Base-by-base conservation (phyloP, 2,329 filamentous ascomycete genomes). In the Beauveria sp. region DNA sequence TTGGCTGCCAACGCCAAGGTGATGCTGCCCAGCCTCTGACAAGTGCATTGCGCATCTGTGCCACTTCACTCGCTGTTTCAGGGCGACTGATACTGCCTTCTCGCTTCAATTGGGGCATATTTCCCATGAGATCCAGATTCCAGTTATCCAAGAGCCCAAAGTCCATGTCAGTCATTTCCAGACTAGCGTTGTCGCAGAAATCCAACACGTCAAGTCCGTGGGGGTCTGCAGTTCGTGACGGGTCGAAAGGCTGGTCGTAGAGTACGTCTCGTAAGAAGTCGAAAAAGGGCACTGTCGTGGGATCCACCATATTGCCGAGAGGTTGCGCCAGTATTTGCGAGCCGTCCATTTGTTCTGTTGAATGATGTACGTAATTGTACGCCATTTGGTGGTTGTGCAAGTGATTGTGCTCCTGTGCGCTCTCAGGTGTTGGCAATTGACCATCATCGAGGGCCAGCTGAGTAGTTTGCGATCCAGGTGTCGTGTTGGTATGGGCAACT, bases 81-180 rank as follows among this genome's bases (percentile, higher is more conserved):
- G 72, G 67, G 62, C 62, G 70, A 40, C 61, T 64, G 1, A 66
- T 65, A 28, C 48, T 58, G 2, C 48, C 54, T 31, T 70, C 64
- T 54, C 69, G 67, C 49, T 61, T 69, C 7, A 24, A 38, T 3
- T 40, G 53, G 16, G 38, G 49, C 5, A 51, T 40, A 10, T 52
- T 46, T 46, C 61, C 61, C 18, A 72, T 63, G 12, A 73, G 71
- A 34, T 79, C 78, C 12, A 78, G 62, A 64, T 79, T 80, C 76
- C 80, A 82, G 62, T 78, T 71, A 62, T 81, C 77, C 16, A 83
- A 66, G 5, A 83, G 70, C 1, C 77, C 77, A 68, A 82, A 83
- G 65, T 83, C 80, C 34, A 79, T 71, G 18, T 83, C 80, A 12
- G 77, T 81, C 24, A 83, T 72, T 52, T 83, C 80, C 34, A 83